These are phyloP conservation scores for Gremmenia infestans DNA, from an alignment of 2,329 filamentous ascomycete genomes.

Conservation along the genomic window DNA sequence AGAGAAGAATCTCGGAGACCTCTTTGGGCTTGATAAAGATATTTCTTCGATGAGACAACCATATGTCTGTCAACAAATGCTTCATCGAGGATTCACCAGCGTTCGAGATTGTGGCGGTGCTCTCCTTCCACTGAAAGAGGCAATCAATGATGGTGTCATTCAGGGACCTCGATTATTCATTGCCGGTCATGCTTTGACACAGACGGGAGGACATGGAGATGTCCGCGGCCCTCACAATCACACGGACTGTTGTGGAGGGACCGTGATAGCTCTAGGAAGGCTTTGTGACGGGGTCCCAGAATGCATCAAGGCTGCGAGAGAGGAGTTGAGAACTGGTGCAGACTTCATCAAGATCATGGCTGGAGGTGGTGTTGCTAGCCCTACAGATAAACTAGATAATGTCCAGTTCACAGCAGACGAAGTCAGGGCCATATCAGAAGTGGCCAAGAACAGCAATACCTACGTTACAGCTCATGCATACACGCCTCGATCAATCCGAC, in stretches of 20 bases:
- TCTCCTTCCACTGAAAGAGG: slow-evolving; percentile 48
- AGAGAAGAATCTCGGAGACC: slow-evolving; percentile 32
- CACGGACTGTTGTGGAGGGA: slow-evolving; percentile 43
- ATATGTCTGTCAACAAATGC: slow-evolving; percentile 44
- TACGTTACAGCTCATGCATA: slow-evolving; percentile 56
- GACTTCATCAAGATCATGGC: slow-evolving; percentile 61
- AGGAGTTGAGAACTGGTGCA: slow-evolving; percentile 50
- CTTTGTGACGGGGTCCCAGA: slow-evolving; percentile 51
- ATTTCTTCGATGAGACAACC: slow-evolving; percentile 41
- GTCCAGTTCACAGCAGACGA: slow-evolving; percentile 53
- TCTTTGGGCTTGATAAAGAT: slow-evolving; percentile 33
- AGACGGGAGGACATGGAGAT: slow-evolving; percentile 56
- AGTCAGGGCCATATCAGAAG: slow-evolving; percentile 47
- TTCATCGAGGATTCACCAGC: slow-evolving; percentile 53
- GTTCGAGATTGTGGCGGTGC: slow-evolving; percentile 56
- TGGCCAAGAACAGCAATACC: slow-evolving; percentile 44
- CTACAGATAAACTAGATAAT: slow-evolving; percentile 48
- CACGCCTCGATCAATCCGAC: slow-evolving; percentile 48
- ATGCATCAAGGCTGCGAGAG: slow-evolving; percentile 46
- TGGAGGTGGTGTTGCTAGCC: slow-evolving; percentile 51
- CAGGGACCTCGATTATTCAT: slow-evolving; percentile 53
- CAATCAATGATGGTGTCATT: slow-evolving; percentile 50
- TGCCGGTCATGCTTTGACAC: slow-evolving; percentile 47
- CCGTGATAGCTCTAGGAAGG: slow-evolving; percentile 36
- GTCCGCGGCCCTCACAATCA: slow-evolving; percentile 40